Conservation (phyloP, 257 asterid genomes). For the Perilla frutescens region DNA sequence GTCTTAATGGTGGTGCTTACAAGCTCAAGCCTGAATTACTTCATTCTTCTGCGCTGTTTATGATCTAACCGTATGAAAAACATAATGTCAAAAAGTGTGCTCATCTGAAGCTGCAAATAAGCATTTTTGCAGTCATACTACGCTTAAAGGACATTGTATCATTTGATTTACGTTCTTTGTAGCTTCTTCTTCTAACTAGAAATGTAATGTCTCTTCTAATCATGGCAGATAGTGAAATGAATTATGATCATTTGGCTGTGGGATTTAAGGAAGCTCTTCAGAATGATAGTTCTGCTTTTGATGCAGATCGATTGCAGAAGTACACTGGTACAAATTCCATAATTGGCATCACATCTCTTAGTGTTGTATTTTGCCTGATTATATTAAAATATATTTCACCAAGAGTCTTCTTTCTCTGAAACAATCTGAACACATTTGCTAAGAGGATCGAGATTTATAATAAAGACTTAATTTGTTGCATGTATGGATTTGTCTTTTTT, state of each 20-base stretch:
- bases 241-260: slow-evolving; percentile 85
- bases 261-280: slow-evolving; percentile 84
- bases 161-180: too few relatives aligned
- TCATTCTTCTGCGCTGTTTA: too few relatives aligned
- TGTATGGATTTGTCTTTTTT: slow-evolving; percentile 5
- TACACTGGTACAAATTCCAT: slow-evolving; percentile 64
- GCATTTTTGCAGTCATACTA: neutral
- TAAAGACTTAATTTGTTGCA: slow-evolving; percentile 2
- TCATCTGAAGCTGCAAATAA: neutral
- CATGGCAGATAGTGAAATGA: slow-evolving; percentile 76
- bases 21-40: too few relatives aligned
- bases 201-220: neutral
- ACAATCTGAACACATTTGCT: neutral
- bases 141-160: neutral
- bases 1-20: too few relatives aligned
- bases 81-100: neutral
- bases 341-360: neutral
- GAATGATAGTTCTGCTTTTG: slow-evolving; percentile 81
- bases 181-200: neutral
- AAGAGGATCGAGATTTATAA: slow-evolving; percentile 16
- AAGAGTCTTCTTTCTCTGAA: slow-evolving; percentile 6
- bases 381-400: neutral
- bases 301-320: slow-evolving; percentile 89
- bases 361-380: neutral
- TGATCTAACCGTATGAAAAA: neutral